Evolutionary conservation across 1,284 basidiomycete genomes (phyloP).

Genomic region (Lentinus polychrous): DNA sequence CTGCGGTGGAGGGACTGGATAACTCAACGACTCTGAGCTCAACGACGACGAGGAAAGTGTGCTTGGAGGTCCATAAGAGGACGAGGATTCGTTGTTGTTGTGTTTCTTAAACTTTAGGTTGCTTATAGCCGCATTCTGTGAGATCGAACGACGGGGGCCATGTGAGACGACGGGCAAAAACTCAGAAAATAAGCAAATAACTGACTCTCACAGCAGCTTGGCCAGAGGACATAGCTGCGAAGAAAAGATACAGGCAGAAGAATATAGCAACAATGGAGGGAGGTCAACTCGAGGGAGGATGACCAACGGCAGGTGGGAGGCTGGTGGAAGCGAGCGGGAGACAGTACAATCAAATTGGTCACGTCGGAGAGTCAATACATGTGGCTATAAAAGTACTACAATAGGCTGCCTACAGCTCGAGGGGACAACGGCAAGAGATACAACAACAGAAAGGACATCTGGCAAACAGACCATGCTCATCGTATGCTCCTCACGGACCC

Average conservation of each 20-base stretch:
- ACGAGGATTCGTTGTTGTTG: conserved; percentile 30
- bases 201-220: conserved; percentile 34
- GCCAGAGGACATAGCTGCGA: conserved; percentile 30
- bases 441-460: too few relatives aligned
- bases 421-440: not conserved
- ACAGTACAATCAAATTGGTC: conserved; percentile 15
- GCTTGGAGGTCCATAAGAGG: conserved; percentile 25
- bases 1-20: conserved; percentile 35
- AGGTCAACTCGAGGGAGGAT: conserved; percentile 10
- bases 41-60: conserved; percentile 19
- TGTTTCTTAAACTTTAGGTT: conserved; percentile 53
- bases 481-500: too few relatives aligned
- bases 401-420: not conserved
- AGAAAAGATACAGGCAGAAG: not conserved
- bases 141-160: conserved; percentile 11
- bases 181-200: conserved; percentile 17
- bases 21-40: conserved; percentile 9
- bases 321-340: conserved; percentile 18
- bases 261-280: conserved; percentile 8
- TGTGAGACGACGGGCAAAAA: conserved; percentile 19
- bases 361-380: conserved; percentile 56
- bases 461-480: too few relatives aligned
- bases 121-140: conserved; percentile 52
- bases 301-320: conserved; percentile 5
- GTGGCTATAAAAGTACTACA: conserved; percentile 32